These are phyloP conservation scores for Medicago arabica DNA, from an alignment of 306 rosid species.

Conservation along the genomic window DNA sequence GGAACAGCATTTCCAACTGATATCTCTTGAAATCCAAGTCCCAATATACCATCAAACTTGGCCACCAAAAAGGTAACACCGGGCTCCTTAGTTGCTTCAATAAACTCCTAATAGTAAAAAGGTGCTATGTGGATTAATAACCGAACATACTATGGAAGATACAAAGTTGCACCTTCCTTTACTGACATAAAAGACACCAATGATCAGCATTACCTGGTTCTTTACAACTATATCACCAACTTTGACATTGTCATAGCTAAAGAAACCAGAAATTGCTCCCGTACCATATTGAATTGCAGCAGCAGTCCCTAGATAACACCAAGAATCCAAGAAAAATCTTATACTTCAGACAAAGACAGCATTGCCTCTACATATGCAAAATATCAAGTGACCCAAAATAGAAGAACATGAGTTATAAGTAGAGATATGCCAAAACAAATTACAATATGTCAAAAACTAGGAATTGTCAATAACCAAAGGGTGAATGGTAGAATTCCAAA, in stretches of 20 bases:
- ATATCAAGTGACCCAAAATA: slow-evolving; percentile 17
- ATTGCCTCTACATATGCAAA: slow-evolving; percentile 20
- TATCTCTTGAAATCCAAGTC: slow-evolving; percentile 96
- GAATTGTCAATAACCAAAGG: background rate
- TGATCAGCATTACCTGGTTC: slow-evolving; percentile 66
- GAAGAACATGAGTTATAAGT: background rate
- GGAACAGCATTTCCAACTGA: slow-evolving; percentile 85
- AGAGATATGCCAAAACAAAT: slow-evolving; percentile 5
- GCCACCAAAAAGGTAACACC: slow-evolving; percentile 71
- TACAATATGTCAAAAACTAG: slow-evolving; percentile 6
- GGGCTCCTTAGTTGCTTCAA: slow-evolving; percentile 86
- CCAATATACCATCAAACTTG: slow-evolving; percentile 89
- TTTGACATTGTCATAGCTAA: slow-evolving; percentile 72
- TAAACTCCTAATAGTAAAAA: slow-evolving; percentile 65
- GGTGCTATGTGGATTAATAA: background rate
- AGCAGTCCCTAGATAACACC: slow-evolving; percentile 61
- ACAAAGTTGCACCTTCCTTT: slow-evolving; percentile 7
- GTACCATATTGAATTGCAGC: slow-evolving; percentile 90
- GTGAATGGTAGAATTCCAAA: slow-evolving; percentile 9
- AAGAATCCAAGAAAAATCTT: slow-evolving; percentile 9
- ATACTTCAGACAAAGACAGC: background rate
- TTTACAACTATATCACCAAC: slow-evolving; percentile 74
- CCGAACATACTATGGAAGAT: slow-evolving; percentile 18
- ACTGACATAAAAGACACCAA: background rate
- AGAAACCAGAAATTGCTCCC: slow-evolving; percentile 89